Conservation (phyloP, 345 rosid genomes). For the Eucalyptus caleyi region DNA sequence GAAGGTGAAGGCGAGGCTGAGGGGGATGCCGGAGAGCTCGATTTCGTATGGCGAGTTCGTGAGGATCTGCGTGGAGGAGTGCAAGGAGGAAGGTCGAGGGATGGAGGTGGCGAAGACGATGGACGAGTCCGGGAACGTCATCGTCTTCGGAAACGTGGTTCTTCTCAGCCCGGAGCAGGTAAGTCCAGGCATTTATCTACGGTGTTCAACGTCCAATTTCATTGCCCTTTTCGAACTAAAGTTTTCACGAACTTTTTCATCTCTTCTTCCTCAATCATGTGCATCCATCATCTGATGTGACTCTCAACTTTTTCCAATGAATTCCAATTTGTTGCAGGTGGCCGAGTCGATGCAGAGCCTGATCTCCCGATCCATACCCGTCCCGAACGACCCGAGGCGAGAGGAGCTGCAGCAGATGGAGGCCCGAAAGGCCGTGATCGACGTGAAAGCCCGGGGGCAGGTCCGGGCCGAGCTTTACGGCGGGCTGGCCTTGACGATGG, state of each 20-base stretch:
- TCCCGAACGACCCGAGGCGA: slow-evolving; percentile 55
- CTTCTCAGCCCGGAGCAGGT: slow-evolving; percentile 81
- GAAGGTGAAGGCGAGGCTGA: slow-evolving; percentile 47
- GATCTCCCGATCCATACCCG: slow-evolving; percentile 20
- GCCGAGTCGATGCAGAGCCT: slow-evolving; percentile 46
- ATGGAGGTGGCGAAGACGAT: slow-evolving; percentile 39
- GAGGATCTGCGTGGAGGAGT: slow-evolving; percentile 35
- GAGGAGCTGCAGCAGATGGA: slow-evolving; percentile 44
- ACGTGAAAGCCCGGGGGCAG: slow-evolving; percentile 23
- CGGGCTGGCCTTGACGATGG: slow-evolving; percentile 41
- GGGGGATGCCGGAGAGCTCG: slow-evolving; percentile 30
- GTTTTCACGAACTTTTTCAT: not conserved
- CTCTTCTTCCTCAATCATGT: not conserved
- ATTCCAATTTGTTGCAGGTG: slow-evolving; percentile 26
- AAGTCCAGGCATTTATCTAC: slow-evolving; percentile 21
- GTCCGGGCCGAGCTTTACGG: slow-evolving; percentile 60
- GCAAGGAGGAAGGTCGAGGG: slow-evolving; percentile 40
- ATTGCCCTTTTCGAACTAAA: not conserved
- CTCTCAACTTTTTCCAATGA: slow-evolving; percentile 25
- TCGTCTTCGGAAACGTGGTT: slow-evolving; percentile 59
- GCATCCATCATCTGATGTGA: not conserved
- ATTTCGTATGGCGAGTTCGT: slow-evolving; percentile 38
- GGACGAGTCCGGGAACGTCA: slow-evolving; percentile 61
- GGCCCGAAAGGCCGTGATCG: slow-evolving; percentile 45
- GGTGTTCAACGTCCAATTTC: not conserved